Evolutionary conservation across 2,329 filamentous ascomycete genomes (phyloP), one percentile per base, ranked within the genome.

Genomic region (Phyllosticta paracitricarpa): DNA sequence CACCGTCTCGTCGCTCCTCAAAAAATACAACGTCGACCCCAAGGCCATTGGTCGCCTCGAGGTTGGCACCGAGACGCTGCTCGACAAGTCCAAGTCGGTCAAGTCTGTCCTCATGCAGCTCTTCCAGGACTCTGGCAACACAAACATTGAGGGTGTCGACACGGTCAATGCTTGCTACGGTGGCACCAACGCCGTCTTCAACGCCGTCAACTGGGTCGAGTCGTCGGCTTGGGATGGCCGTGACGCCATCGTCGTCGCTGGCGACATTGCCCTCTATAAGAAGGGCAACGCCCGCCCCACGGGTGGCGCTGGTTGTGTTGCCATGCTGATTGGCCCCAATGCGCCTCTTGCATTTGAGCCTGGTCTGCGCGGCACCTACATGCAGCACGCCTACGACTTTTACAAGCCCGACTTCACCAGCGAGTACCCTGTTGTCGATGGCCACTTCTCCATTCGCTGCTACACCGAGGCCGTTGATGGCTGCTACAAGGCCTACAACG

Each of bases 21-120:
- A 76, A 64, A 81, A 81, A 67, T 80, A 81, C 77, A 76, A 76
- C 60, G 73, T 81, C 67, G 78, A 81, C 67, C 77, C 78, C 63
- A 78, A 76, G 65, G 72, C 70, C 59, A 81, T 81, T 67, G 79
- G 79, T 64, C 75, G 79, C 67, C 71, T 81, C 64, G 79, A 81
- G 67, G 79, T 81, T 63, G 79, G 79, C 68, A 81, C 79, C 58
- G 79, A 81, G 75, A 81, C 79, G 26, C 71, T 81, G 51, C 75
- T 81, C 64, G 79, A 81, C 76, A 81, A 81, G 75, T 80, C 78
- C 62, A 81, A 81, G 70, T 81, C 79, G 22, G 77, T 80, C 69
- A 81, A 81, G 73, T 79, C 78, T 4, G 78, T 81, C 57, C 70
- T 81, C 61, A 81, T 81, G 79, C 78, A 81, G 65, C 70, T 81